phyloP scores from a whole-genome alignment of 306 rosid genomes.

The Spatholobus suberectus region DNA sequence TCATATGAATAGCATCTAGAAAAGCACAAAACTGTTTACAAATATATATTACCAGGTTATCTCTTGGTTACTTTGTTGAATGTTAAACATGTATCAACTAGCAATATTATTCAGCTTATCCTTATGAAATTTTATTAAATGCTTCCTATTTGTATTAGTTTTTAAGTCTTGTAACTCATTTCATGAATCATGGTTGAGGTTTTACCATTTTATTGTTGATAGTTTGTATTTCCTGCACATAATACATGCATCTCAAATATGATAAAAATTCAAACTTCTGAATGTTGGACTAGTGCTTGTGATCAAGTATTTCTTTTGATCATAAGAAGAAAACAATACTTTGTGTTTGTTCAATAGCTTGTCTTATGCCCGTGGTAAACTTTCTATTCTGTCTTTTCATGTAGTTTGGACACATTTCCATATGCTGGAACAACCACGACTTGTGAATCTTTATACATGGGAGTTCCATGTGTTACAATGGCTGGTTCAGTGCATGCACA shows the following conservation, averaged over 20 bases:
- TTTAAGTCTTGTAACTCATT: not conserved
- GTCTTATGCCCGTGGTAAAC: constrained; percentile 30
- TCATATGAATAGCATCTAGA: not conserved
- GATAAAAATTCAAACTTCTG: not conserved
- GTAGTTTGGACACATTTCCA: constrained; percentile 97
- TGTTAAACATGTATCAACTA: not conserved
- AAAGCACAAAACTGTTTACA: not conserved
- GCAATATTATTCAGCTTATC: not conserved
- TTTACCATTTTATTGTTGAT: not conserved
- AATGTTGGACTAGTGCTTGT: constrained; percentile 9
- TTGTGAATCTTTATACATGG: constrained; percentile 97
- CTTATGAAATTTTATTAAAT: not conserved
- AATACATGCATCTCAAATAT: not conserved
- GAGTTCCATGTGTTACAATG: constrained; percentile 98
- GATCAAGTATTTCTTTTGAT: not conserved
- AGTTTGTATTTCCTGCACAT: not conserved
- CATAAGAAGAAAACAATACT: not conserved
- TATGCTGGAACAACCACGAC: constrained; percentile 99
- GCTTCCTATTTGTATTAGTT: not conserved
- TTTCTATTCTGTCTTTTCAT: constrained; percentile 32
- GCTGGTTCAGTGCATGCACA: constrained; percentile 98
- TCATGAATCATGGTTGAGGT: not conserved
- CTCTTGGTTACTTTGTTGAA: not conserved
- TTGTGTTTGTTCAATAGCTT: not conserved
- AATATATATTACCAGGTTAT: not conserved